Evolutionary conservation across 495 filamentous ascomycete genomes (phyloP).

Genomic region (Amorphotheca resinae): DNA sequence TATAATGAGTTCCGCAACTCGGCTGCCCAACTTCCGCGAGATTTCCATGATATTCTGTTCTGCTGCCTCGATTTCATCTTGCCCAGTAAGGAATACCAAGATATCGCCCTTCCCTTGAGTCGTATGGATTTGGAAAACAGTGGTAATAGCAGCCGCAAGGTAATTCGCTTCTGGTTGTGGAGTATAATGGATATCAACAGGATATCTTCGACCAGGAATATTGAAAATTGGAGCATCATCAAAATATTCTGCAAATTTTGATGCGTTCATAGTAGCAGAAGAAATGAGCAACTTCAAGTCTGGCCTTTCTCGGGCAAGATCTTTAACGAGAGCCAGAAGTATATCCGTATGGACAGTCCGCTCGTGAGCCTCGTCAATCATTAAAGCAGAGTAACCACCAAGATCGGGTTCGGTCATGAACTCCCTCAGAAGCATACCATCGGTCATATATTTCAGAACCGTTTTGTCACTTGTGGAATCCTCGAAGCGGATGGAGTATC

Average conservation of each 20-base stretch:
- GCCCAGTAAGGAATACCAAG: slow-evolving; percentile 78
- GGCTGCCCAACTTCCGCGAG: slow-evolving; percentile 64
- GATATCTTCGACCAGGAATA: slow-evolving; percentile 81
- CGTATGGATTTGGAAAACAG: slow-evolving; percentile 92
- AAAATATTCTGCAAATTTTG: slow-evolving; percentile 87
- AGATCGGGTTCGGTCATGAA: slow-evolving; percentile 84
- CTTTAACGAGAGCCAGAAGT: slow-evolving; percentile 80
- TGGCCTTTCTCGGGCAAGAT: slow-evolving; percentile 73
- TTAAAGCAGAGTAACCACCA: slow-evolving; percentile 72
- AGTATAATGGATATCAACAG: slow-evolving; percentile 89
- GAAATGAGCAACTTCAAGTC: slow-evolving; percentile 90
- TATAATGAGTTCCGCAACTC: slow-evolving; percentile 75
- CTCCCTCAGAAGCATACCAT: slow-evolving; percentile 90
- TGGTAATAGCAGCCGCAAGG: slow-evolving; percentile 80
- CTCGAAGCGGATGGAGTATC: slow-evolving; percentile 93
- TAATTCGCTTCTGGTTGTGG: slow-evolving; percentile 91
- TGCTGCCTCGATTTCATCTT: slow-evolving; percentile 81
- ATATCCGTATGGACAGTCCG: slow-evolving; percentile 87
- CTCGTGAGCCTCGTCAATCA: slow-evolving; percentile 98
- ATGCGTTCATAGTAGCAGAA: slow-evolving; percentile 88
- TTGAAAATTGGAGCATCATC: slow-evolving; percentile 95
- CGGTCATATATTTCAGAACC: slow-evolving; percentile 92
- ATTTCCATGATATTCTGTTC: slow-evolving; percentile 73
- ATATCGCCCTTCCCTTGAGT: slow-evolving; percentile 82
- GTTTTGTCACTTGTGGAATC: slow-evolving; percentile 91